phyloP scores from a whole-genome alignment of 179 eudicot species.

The Camellia oleifera region DNA sequence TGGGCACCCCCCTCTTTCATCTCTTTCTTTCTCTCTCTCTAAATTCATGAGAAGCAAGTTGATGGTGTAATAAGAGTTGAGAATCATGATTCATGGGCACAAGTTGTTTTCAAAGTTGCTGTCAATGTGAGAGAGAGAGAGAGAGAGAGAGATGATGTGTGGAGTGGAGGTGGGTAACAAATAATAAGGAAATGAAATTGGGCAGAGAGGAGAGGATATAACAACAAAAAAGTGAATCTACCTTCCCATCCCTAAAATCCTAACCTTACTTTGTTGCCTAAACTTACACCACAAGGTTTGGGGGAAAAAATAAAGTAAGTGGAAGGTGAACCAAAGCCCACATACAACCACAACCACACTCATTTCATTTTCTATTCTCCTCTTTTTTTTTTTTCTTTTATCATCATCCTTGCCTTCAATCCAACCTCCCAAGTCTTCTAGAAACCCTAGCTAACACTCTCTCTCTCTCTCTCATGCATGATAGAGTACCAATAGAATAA shows the following conservation, averaged over 20 bases:
- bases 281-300: constrained; percentile 44
- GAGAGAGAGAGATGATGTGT: background rate
- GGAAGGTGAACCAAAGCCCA: constrained; percentile 73
- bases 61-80: constrained; percentile 1
- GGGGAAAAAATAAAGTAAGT: constrained; percentile 31
- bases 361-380: constrained; percentile 9
- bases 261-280: constrained; percentile 16
- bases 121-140: background rate
- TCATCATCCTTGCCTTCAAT: constrained; percentile 26
- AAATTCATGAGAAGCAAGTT: constrained; percentile 6
- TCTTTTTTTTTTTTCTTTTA: constrained; percentile 19
- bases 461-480: constrained; percentile 16
- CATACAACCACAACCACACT: constrained; percentile 35
- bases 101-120: constrained; percentile 14
- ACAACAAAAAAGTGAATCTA: constrained; percentile 19
- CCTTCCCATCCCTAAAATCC: constrained; percentile 19
- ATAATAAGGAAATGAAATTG: constrained; percentile 1
- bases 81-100: constrained; percentile 3
- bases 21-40: constrained; percentile 3
- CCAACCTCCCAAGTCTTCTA: constrained; percentile 49
- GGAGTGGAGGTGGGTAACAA: constrained; percentile 25
- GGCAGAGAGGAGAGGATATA: background rate
- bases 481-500: constrained; percentile 38
- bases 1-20: constrained; percentile 13
- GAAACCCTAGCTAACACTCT: constrained; percentile 29